Evolutionary conservation across 106 monocot species (phyloP).

Genomic region (Platanthera zijinensis): DNA sequence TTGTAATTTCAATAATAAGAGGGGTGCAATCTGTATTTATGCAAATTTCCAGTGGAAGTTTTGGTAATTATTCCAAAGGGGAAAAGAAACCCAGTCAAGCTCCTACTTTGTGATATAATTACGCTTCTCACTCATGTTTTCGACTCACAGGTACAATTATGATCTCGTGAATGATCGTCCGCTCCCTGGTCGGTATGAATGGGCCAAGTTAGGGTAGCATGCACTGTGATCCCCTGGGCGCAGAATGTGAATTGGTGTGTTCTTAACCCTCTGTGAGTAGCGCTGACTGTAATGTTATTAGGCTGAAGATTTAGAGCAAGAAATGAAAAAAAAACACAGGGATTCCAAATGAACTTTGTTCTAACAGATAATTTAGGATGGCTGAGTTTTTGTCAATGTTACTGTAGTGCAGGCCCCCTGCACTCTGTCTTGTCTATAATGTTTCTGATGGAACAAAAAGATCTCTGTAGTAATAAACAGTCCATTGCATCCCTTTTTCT

Average conservation of each 20-base stretch:
- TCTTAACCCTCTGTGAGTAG: not conserved
- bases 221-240: not conserved
- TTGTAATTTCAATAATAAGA: too few relatives aligned
- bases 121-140: not conserved
- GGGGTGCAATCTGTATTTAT: too few relatives aligned
- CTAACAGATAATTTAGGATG: not conserved
- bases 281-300: slow-evolving; percentile 1
- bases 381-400: not conserved
- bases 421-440: not conserved
- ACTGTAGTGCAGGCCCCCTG: not conserved
- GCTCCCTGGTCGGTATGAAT: slow-evolving; percentile 14
- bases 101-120: too few relatives aligned
- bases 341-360: not conserved
- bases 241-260: not conserved
- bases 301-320: not conserved
- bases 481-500: not conserved
- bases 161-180: slow-evolving; percentile 15
- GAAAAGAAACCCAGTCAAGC: too few relatives aligned
- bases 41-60: too few relatives aligned
- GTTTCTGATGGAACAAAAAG: not conserved
- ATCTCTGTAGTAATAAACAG: slow-evolving; percentile 1
- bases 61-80: too few relatives aligned
- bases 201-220: slow-evolving; percentile 1
- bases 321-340: not conserved
- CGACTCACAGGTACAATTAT: slow-evolving; percentile 11